A percentile compares a stretch with the other conserved stretches of the same genome.
Conservation (phyloP, 768 basidiomycete species). For the Podaxis rugospora region DNA sequence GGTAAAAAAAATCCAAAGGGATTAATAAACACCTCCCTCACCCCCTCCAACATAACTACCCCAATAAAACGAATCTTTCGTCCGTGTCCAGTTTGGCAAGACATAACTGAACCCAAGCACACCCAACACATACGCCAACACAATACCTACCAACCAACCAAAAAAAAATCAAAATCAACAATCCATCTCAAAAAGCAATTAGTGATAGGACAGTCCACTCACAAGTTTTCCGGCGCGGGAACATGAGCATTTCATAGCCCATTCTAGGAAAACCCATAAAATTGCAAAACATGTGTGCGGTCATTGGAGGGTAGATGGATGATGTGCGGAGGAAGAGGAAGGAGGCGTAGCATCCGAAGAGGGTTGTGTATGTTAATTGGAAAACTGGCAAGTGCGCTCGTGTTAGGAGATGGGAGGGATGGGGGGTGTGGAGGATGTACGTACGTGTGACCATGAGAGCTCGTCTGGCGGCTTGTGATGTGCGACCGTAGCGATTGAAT, state of each 20-base stretch:
- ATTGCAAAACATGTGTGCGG: slow-evolving; percentile 91
- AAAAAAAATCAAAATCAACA: too few relatives aligned
- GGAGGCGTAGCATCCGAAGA: slow-evolving; percentile 87
- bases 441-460: slow-evolving; percentile 56
- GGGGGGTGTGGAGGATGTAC: slow-evolving; percentile 16
- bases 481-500: slow-evolving; percentile 73
- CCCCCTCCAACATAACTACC: neutral
- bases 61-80: slow-evolving; percentile 21
- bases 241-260: slow-evolving; percentile 46
- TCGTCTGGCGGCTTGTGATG: slow-evolving; percentile 51
- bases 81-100: slow-evolving; percentile 30
- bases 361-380: slow-evolving; percentile 85
- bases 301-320: slow-evolving; percentile 72
- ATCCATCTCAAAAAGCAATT: neutral
- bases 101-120: slow-evolving; percentile 51
- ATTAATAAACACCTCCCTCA: neutral
- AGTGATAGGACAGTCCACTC: slow-evolving; percentile 20
- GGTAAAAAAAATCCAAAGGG: neutral
- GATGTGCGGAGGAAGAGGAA: slow-evolving; percentile 86
- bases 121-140: slow-evolving; percentile 52
- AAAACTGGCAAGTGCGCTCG: too few relatives aligned
- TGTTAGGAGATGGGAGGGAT: too few relatives aligned
- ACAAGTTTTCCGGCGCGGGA: slow-evolving; percentile 51
- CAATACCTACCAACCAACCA: slow-evolving; percentile 39
- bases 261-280: slow-evolving; percentile 86